Evolutionary conservation across 2,329 filamentous ascomycete genomes (phyloP).

Genomic region (Apiospora sp.): DNA sequence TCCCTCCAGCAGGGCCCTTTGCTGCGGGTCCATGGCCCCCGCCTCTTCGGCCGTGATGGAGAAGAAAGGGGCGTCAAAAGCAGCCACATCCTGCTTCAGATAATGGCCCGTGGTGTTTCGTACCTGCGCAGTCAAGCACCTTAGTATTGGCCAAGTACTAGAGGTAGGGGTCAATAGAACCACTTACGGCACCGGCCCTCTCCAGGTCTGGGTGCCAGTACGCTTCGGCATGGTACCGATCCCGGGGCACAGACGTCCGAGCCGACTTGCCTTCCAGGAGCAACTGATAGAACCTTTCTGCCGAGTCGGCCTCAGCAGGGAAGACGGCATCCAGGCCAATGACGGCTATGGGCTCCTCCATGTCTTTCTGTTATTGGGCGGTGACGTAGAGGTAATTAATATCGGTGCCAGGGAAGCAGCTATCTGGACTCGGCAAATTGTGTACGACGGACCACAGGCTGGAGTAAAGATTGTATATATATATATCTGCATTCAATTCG

Average conservation of each 20-base stretch:
- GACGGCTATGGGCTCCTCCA: conserved; percentile 39
- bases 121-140: too few relatives aligned
- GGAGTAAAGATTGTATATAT: too few relatives aligned
- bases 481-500: too few relatives aligned
- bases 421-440: too few relatives aligned
- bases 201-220: conserved; percentile 42
- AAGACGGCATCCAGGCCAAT: conserved; percentile 38
- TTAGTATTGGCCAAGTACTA: too few relatives aligned
- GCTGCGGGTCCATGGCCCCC: conserved; percentile 63
- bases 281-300: conserved; percentile 40
- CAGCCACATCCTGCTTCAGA: neutral
- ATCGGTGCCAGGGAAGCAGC: too few relatives aligned
- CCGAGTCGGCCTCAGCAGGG: conserved; percentile 38
- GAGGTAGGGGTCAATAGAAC: too few relatives aligned
- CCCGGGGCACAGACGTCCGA: conserved; percentile 36
- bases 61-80: conserved; percentile 31
- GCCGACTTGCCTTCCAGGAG: conserved; percentile 40
- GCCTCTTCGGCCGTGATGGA: conserved; percentile 26
- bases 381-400: too few relatives aligned
- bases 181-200: conserved; percentile 38
- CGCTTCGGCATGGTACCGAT: conserved; percentile 41
- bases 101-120: too few relatives aligned
- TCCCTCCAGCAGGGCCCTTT: conserved; percentile 46
- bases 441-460: too few relatives aligned
- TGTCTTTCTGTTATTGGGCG: neutral